These are phyloP conservation scores for Populus nigra DNA, from an alignment of 345 rosid species.

Conservation along the genomic window DNA sequence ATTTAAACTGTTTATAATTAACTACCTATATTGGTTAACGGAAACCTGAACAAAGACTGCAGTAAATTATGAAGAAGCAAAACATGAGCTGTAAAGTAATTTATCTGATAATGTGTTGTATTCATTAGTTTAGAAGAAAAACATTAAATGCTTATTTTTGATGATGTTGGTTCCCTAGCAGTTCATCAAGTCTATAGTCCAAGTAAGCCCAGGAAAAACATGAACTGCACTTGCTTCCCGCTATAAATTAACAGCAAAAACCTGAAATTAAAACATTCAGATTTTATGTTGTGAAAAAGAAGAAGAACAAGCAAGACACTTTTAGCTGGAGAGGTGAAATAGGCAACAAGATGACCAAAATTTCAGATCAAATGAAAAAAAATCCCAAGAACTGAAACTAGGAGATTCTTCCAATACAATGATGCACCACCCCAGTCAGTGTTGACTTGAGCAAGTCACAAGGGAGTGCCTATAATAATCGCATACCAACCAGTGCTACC, in stretches of 20 bases:
- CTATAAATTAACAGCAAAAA: background rate
- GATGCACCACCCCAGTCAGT: background rate
- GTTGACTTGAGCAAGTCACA: background rate
- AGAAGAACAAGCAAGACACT: too few species aligned
- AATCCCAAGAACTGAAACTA: background rate
- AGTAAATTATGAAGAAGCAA: background rate
- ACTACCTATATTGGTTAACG: background rate
- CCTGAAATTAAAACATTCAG: background rate
- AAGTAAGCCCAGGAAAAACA: background rate
- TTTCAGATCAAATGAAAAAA: background rate
- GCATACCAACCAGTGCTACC: background rate
- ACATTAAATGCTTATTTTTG: background rate
- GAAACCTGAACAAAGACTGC: background rate
- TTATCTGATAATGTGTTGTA: background rate
- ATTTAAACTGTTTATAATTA: background rate
- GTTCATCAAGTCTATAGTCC: background rate
- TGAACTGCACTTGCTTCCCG: too few species aligned
- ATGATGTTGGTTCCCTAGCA: background rate
- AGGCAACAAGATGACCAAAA: too few species aligned
- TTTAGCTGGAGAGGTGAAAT: too few species aligned
- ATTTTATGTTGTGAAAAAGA: background rate
- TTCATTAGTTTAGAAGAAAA: background rate
- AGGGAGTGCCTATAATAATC: background rate
- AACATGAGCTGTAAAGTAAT: background rate
- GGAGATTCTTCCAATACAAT: background rate